These are phyloP conservation scores for Eucalyptus melliodora DNA, from an alignment of 345 rosid species.

Conservation along the genomic window DNA sequence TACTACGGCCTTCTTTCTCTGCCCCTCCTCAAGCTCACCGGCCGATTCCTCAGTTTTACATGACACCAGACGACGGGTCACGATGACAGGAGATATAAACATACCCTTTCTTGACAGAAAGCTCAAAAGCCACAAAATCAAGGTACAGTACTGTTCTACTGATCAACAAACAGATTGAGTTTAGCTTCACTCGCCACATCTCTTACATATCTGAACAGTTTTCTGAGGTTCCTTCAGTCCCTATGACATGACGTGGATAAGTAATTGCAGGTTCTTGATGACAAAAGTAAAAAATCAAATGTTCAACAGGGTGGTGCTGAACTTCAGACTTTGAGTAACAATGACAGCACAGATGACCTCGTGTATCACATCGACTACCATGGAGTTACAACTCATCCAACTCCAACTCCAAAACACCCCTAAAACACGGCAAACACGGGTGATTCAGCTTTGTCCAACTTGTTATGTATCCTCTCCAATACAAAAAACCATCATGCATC, in stretches of 20 bases:
- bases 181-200: background rate
- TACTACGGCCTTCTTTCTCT: background rate
- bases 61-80: background rate
- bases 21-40: conserved; percentile 3
- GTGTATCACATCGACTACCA: conserved; percentile 42
- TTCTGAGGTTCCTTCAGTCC: background rate
- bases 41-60: background rate
- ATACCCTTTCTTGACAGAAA: background rate
- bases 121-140: background rate
- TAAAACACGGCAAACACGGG: background rate
- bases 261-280: conserved; percentile 15
- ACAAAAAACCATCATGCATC: background rate
- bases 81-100: background rate
- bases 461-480: background rate
- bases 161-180: background rate
- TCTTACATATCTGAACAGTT: background rate
- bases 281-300: background rate
- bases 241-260: background rate
- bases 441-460: background rate
- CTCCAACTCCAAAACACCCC: conserved; percentile 53
- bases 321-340: background rate
- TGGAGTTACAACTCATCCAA: conserved; percentile 50
- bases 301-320: background rate
- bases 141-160: background rate
- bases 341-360: background rate